Evolutionary conservation across 2,329 filamentous ascomycete genomes (phyloP), one percentile per base, ranked within the genome.

Genomic region (Acrocalymma vagum): DNA sequence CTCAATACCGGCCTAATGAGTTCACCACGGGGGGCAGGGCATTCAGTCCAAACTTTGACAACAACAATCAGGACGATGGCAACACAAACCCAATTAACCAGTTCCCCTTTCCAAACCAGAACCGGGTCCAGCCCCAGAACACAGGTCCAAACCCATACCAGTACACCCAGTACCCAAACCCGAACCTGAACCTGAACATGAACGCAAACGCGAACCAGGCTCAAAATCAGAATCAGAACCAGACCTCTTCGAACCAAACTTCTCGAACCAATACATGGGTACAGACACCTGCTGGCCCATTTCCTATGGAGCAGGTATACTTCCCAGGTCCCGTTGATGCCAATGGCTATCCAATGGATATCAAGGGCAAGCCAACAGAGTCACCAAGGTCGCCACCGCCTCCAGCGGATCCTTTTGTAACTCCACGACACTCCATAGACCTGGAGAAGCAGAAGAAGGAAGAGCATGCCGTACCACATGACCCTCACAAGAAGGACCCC

Each of bases 401-500:
- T 7, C 32, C 48, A 7, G 49, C 56, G 26, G n/a, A n/a, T n/a
- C 47, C 51, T 6, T 46, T 38, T 15, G 50, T 52, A 16, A 45
- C 41, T 6, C 43, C 51, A 20, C 34, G 56, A 4, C 35, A 51
- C 11, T 55, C 56, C 1, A 34, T 55, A 18, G 63, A 67, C 32
- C 25, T 67, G 11, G 62, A 65, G 29, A 67, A 67, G 34, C 55
- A 63, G 18, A 55, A 60, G 32, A 45, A 55, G 17, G 51, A 57
- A 18, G 48, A 48, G 14, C 22, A 44, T 17, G 35, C 23, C 6
- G 35, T 27, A 14, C 41, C 45, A 10, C 52, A 53, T 29, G 52
- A 55, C 28, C 59, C 62, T 2, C 62, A 65, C 41, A 54, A 47
- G 42, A 66, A 61, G 36, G 63, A 67, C 21, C 60, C 63, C 1